phyloP scores from a whole-genome alignment of 73 alveolate species.

The Paramecium sexaurelia region DNA sequence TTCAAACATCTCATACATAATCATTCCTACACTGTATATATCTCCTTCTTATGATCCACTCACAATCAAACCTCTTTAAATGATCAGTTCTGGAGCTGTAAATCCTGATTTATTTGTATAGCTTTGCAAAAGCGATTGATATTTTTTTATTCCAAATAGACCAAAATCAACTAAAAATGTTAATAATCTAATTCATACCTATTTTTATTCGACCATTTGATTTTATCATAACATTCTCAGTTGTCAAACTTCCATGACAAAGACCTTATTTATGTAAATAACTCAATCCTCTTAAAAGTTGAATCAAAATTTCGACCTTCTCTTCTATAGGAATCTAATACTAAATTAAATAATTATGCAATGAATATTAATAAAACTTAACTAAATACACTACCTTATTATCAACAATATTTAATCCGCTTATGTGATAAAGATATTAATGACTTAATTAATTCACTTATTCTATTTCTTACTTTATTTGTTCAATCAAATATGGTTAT shows the following conservation, averaged over 20 bases:
- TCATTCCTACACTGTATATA: conserved; percentile 41
- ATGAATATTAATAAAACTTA: neutral
- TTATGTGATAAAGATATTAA: neutral
- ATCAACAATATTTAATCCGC: neutral
- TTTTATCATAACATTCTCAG: neutral
- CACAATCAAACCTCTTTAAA: neutral
- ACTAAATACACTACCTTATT: neutral
- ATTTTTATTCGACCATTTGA: neutral
- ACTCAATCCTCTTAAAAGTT: neutral
- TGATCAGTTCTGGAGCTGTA: conserved; percentile 17
- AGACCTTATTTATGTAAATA: neutral
- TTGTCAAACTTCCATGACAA: neutral
- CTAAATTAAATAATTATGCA: neutral
- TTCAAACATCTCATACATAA: conserved; percentile 22
- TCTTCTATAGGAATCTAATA: neutral
- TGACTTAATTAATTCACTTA: neutral
- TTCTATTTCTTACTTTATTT: neutral
- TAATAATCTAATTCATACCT: neutral
- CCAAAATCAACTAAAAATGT: conserved; percentile 27
- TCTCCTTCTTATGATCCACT: conserved; percentile 15
- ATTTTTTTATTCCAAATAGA: neutral
- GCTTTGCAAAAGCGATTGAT: neutral
- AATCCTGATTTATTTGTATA: conserved; percentile 35
- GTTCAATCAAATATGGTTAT: neutral
- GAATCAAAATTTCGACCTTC: neutral